Evolutionary conservation across 228 moss, liverwort and hornwort genomes (phyloP).

Genomic region (Sphagnum fallax): DNA sequence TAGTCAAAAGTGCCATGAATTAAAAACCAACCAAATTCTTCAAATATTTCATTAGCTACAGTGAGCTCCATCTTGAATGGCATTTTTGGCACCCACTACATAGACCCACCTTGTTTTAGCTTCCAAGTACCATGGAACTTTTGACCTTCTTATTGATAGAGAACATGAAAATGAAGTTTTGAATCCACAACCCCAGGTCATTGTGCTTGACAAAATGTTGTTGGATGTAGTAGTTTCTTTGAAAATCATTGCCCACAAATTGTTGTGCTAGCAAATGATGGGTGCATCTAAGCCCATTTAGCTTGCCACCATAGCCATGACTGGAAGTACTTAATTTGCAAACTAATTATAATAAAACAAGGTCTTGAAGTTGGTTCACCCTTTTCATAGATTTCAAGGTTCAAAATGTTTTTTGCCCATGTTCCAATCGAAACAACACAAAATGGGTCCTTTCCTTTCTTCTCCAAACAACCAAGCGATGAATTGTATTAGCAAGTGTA

Average conservation of each 20-base stretch:
- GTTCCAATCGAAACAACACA: constrained; percentile 68
- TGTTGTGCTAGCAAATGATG: constrained; percentile 84
- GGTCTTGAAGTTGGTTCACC: constrained; percentile 85
- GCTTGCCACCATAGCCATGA: constrained; percentile 86
- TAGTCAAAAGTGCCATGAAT: constrained; percentile 97
- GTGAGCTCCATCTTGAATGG: constrained; percentile 93
- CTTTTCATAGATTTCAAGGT: constrained; percentile 68
- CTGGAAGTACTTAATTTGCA: constrained; percentile 67
- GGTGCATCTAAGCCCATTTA: constrained; percentile 82
- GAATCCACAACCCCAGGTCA: constrained; percentile 96
- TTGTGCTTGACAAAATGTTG: constrained; percentile 98
- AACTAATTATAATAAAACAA: constrained; percentile 75
- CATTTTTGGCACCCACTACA: constrained; percentile 83
- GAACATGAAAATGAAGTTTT: constrained; percentile 91
- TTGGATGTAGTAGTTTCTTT: constrained; percentile 77
- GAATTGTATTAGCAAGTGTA: too few relatives aligned
- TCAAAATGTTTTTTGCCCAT: constrained; percentile 76
- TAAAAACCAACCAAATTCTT: constrained; percentile 89
- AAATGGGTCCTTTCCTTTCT: too few relatives aligned
- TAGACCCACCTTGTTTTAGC: constrained; percentile 80
- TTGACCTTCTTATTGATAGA: constrained; percentile 72
- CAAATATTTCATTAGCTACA: constrained; percentile 89
- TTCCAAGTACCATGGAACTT: constrained; percentile 93
- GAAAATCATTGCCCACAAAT: constrained; percentile 78
- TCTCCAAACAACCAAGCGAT: too few relatives aligned